Evolutionary conservation across 1,284 basidiomycete genomes (phyloP).

Genomic region (Meripilus lineatus): DNA sequence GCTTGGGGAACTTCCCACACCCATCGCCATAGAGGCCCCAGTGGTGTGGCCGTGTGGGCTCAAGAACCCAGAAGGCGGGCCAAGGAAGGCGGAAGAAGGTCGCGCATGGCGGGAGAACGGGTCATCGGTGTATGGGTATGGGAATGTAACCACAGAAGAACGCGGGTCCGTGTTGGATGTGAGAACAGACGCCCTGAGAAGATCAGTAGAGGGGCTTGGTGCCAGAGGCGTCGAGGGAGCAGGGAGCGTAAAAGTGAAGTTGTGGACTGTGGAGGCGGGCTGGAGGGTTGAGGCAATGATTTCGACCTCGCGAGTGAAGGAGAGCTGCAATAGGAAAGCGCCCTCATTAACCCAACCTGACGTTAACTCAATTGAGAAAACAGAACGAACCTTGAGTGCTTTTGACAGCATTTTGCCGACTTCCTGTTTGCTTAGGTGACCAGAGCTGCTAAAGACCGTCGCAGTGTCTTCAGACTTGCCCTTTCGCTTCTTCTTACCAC

Average conservation of each 20-base stretch:
- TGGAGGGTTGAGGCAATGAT: conserved; percentile 90
- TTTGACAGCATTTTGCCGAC: conserved; percentile 87
- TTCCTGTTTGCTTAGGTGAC: conserved; percentile 76
- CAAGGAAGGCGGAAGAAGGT: conserved; percentile 70
- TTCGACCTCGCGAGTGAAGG: conserved; percentile 90
- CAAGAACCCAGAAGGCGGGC: conserved; percentile 57
- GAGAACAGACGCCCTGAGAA: conserved; percentile 68
- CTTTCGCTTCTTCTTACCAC: conserved; percentile 54
- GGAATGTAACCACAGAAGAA: conserved; percentile 47
- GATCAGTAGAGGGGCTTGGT: conserved; percentile 62
- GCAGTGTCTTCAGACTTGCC: conserved; percentile 40
- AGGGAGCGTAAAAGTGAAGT: conserved; percentile 83
- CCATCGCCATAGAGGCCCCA: conserved; percentile 28
- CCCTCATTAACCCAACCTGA: too few species aligned
- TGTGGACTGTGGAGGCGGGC: conserved; percentile 88
- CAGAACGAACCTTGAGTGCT: conserved; percentile 76
- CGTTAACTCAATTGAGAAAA: too few species aligned
- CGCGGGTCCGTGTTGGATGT: conserved; percentile 44
- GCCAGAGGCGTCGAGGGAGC: conserved; percentile 69
- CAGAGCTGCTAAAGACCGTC: conserved; percentile 54
- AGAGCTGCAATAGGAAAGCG: conserved; percentile 49
- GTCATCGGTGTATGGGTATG: conserved; percentile 68
- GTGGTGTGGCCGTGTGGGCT: conserved; percentile 32
- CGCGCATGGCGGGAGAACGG: conserved; percentile 63
- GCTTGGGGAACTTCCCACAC: conserved; percentile 35